Evolutionary conservation across 306 rosid species (phyloP).

Genomic region (peach (Prunus persica)): Prunus_persica_NCBIv2 NC_034016.1:12899501-12900000

Average conservation of each 20-base stretch:
- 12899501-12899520: constrained; percentile 94
- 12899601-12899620: constrained; percentile 53
- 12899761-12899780: constrained; percentile 8
- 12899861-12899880: background rate
- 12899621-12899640: constrained; percentile 7
- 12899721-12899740: constrained; percentile 99
- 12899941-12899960: background rate
- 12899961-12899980: background rate
- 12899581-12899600: constrained; percentile 99
- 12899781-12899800: background rate
- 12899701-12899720: constrained; percentile 99
- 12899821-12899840: background rate
- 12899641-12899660: background rate
- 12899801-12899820: background rate
- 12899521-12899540: constrained; percentile 99
- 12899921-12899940: background rate
- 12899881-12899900: background rate
- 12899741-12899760: constrained; percentile 68
- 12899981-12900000: background rate
- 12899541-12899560: constrained; percentile 99
- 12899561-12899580: constrained; percentile 99
- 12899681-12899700: constrained; percentile 99
- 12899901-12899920: background rate
- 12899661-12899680: constrained; percentile 24
- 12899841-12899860: background rate